These are phyloP conservation scores for Chaetomium fimeti DNA, from an alignment of 495 filamentous ascomycete species.

Conservation along the genomic window DNA sequence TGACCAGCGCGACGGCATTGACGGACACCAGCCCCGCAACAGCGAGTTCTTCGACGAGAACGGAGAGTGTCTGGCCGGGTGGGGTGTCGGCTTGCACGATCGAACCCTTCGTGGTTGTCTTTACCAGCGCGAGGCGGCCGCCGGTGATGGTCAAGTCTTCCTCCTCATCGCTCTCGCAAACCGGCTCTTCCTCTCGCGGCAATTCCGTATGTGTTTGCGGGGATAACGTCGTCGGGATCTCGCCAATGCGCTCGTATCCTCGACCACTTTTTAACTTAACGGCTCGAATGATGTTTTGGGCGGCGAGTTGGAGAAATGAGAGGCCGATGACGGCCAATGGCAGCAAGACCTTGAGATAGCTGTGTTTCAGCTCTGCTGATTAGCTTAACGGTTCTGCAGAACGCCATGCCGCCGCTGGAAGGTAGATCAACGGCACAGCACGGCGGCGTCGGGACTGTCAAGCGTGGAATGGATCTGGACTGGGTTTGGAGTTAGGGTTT, in stretches of 20 bases:
- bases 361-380: constrained; percentile 37
- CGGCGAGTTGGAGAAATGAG: constrained; percentile 65
- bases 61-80: constrained; percentile 64
- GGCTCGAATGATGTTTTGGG: constrained; percentile 52
- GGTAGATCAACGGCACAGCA: constrained; percentile 6
- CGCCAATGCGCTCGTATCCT: constrained; percentile 52
- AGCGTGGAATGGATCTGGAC: too few species aligned
- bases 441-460: too few species aligned
- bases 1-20: constrained; percentile 59
- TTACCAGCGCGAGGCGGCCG: constrained; percentile 57
- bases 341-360: constrained; percentile 79
- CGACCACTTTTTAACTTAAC: constrained; percentile 46
- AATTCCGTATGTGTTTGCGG: constrained; percentile 49
- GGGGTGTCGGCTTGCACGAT: constrained; percentile 77
- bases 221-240: constrained; percentile 41
- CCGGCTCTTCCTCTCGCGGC: constrained; percentile 45
- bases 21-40: constrained; percentile 68
- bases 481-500: too few species aligned
- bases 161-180: constrained; percentile 61
- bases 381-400: constrained; percentile 23
- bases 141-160: constrained; percentile 55
- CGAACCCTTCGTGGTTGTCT: constrained; percentile 60
- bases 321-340: constrained; percentile 68
- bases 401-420: constrained; percentile 4
- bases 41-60: constrained; percentile 71